A percentile compares a stretch with the other conserved stretches of the same genome.
Evolutionary conservation across 108 stramenopile genomes (phyloP).

Genomic region (Mediolabrus comicus): DNA sequence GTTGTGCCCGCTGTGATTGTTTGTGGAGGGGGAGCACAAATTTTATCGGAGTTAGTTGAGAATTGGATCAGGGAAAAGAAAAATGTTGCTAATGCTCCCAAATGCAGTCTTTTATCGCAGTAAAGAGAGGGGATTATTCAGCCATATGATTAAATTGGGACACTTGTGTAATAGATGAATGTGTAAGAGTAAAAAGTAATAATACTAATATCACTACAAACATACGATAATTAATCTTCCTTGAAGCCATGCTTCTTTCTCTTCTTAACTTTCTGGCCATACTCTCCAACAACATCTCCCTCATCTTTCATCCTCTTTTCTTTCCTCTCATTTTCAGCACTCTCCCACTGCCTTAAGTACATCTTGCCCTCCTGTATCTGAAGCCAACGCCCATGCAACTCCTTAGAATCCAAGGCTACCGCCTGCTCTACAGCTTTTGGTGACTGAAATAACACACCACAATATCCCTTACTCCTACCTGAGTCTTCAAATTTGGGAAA

Average conservation of each 20-base stretch:
- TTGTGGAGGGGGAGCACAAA: constrained; percentile 22
- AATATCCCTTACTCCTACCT: constrained; percentile 76
- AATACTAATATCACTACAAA: not conserved
- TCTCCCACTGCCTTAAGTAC: constrained; percentile 60
- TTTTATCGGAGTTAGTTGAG: constrained; percentile 20
- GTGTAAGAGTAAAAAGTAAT: not conserved
- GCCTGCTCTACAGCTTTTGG: constrained; percentile 70
- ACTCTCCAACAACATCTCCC: constrained; percentile 22
- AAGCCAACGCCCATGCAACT: constrained; percentile 61
- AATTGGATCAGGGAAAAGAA: constrained; percentile 13
- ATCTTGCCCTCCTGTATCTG: constrained; percentile 65
- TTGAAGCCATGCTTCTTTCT: constrained; percentile 33
- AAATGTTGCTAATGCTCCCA: constrained; percentile 18
- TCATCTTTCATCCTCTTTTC: constrained; percentile 9
- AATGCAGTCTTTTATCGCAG: not conserved
- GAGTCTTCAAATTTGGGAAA: constrained; percentile 81
- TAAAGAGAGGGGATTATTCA: not conserved
- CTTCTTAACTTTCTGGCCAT: constrained; percentile 32
- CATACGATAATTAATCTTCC: constrained; percentile 1
- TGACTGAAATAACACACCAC: constrained; percentile 65
- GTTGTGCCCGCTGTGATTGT: constrained; percentile 13
- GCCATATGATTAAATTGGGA: constrained; percentile 31
- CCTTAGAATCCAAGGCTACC: constrained; percentile 42
- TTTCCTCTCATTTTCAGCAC: constrained; percentile 2
- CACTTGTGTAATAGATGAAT: not conserved